phyloP scores from a whole-genome alignment of 2,329 filamentous ascomycete genomes.

The Colletotrichum neosansevieriae region DNA sequence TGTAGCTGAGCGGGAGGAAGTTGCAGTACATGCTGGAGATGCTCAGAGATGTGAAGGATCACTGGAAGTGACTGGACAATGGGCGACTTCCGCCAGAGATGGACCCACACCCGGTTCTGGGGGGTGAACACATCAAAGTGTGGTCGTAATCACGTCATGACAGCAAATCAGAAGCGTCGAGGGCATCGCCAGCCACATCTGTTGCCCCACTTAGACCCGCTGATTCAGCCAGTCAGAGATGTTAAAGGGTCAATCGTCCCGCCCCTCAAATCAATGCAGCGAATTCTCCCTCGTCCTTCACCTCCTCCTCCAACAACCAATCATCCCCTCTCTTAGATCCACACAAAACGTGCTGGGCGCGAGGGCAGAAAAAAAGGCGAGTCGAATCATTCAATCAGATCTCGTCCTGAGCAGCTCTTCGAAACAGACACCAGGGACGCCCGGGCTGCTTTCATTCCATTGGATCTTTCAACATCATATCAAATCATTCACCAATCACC shows the following conservation, averaged over 20 bases:
- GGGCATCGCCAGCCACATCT: slow-evolving; percentile 21
- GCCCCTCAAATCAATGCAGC: slow-evolving; percentile 66
- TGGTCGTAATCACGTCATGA: slow-evolving; percentile 40
- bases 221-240: slow-evolving; percentile 65
- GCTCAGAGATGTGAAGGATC: slow-evolving; percentile 1
- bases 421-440: slow-evolving; percentile 36
- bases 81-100: background rate
- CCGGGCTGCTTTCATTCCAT: slow-evolving; percentile 31
- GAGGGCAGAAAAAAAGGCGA: slow-evolving; percentile 42
- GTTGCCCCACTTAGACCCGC: slow-evolving; percentile 51
- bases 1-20: slow-evolving; percentile 4
- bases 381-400: slow-evolving; percentile 48
- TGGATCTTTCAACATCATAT: slow-evolving; percentile 26
- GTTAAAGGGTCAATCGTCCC: slow-evolving; percentile 57
- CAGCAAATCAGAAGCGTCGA: slow-evolving; percentile 39
- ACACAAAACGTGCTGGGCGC: slow-evolving; percentile 46
- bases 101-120: background rate
- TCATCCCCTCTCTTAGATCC: slow-evolving; percentile 56
- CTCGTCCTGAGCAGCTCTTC: slow-evolving; percentile 39
- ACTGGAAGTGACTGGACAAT: slow-evolving; percentile 15
- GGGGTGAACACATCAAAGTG: background rate
- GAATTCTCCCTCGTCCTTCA: slow-evolving; percentile 57
- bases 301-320: slow-evolving; percentile 62
- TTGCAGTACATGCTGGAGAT: background rate
- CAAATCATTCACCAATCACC: slow-evolving; percentile 35